Percentiles rank a stretch among this genome's conserved stretches.
Conservation (phyloP, 2,329 filamentous ascomycete genomes). For the Phyllachora maydis region DNA sequence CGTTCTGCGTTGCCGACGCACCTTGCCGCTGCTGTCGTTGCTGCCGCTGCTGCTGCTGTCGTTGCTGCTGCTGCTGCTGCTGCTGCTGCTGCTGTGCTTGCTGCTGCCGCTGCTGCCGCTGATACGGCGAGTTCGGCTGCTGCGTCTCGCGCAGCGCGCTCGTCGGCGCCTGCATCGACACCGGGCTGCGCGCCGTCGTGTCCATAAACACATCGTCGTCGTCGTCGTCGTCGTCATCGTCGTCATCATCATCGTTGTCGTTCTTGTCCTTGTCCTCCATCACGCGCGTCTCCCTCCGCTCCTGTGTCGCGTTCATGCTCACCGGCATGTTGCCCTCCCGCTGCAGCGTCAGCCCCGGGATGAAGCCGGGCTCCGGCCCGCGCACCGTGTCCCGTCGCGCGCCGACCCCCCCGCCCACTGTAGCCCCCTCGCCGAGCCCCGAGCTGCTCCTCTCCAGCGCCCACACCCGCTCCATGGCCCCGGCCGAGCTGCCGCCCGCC, state of each 20-base stretch:
- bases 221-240: slow-evolving; percentile 8
- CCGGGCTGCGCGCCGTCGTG: slow-evolving; percentile 38
- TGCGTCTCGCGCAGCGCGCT: slow-evolving; percentile 16
- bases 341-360: slow-evolving; percentile 7
- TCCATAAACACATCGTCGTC: slow-evolving; percentile 39
- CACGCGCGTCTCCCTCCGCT: slow-evolving; percentile 40
- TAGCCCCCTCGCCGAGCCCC: slow-evolving; percentile 23
- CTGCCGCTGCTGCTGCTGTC: slow-evolving; percentile 5
- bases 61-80: slow-evolving; percentile 6
- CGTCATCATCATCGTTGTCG: slow-evolving; percentile 15
- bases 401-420: slow-evolving; percentile 1
- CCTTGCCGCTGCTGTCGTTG: too few relatives aligned
- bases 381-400: slow-evolving; percentile 7
- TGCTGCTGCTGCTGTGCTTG: slow-evolving; percentile 11
- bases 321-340: slow-evolving; percentile 21
- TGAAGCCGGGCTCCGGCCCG: slow-evolving; percentile 12
- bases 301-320: slow-evolving; percentile 23
- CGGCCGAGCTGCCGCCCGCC: slow-evolving; percentile 15
- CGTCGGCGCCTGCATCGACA: slow-evolving; percentile 20
- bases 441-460: slow-evolving; percentile 28
- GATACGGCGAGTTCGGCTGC: slow-evolving; percentile 9
- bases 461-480: slow-evolving; percentile 13
- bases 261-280: slow-evolving; percentile 45
- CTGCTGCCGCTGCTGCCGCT: too few relatives aligned
- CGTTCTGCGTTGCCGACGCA: slow-evolving; percentile 24